phyloP scores from a whole-genome alignment of 2,329 filamentous ascomycete genomes.

The Arthrinium phaeospermum region DNA sequence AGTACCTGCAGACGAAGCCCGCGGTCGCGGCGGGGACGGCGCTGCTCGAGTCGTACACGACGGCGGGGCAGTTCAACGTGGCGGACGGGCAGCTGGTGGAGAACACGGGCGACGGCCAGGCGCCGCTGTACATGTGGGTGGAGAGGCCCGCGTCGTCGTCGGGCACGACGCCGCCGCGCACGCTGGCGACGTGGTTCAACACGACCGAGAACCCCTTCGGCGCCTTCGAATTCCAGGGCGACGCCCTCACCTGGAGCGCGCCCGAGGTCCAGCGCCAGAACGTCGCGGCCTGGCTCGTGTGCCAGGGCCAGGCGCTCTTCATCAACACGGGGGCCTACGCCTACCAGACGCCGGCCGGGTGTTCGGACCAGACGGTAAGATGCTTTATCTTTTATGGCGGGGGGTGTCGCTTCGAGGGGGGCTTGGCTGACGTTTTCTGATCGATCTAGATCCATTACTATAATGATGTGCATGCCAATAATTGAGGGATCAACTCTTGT shows the following conservation, averaged over 20 bases:
- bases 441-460: conserved; percentile 47
- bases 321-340: conserved; percentile 65
- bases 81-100: conserved; percentile 61
- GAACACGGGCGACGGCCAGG: conserved; percentile 43
- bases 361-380: conserved; percentile 63
- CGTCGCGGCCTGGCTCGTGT: conserved; percentile 64
- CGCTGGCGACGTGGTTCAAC: conserved; percentile 57
- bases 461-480: conserved; percentile 43
- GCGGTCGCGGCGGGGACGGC: conserved; percentile 52
- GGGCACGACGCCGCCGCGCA: conserved; percentile 52
- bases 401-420: neutral
- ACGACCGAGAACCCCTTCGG: conserved; percentile 58
- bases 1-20: conserved; percentile 57
- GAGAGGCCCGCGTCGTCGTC: conserved; percentile 43
- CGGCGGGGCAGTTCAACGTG: conserved; percentile 64
- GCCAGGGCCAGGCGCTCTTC: conserved; percentile 55
- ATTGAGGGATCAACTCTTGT: neutral
- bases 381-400: neutral
- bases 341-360: conserved; percentile 63
- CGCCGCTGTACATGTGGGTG: conserved; percentile 52
- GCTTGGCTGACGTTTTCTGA: neutral
- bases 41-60: conserved; percentile 55
- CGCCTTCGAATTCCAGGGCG: conserved; percentile 62
- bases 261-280: conserved; percentile 58
- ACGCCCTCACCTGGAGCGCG: conserved; percentile 60